Conservation (phyloP, 2,329 filamentous ascomycete genomes). For the Dactylellina haptotyla region DNA sequence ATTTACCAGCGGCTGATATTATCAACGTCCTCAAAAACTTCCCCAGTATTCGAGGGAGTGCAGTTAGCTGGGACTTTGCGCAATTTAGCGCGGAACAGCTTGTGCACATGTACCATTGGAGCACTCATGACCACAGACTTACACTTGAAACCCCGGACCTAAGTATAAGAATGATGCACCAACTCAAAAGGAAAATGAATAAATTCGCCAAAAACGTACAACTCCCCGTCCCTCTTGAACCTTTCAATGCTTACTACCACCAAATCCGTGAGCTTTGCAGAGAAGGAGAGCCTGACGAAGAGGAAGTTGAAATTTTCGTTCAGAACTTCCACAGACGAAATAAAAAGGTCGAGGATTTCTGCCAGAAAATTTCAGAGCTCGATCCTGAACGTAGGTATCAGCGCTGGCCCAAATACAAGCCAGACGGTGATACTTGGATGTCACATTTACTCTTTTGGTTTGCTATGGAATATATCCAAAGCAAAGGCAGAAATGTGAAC, state of each 20-base stretch:
- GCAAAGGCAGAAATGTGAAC: background rate
- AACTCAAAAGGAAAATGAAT: background rate
- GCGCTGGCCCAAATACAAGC: background rate
- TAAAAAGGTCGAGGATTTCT: conserved; percentile 9
- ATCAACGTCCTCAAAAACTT: background rate
- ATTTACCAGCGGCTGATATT: background rate
- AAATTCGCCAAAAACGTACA: background rate
- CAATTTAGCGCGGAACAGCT: conserved; percentile 9
- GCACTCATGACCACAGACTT: background rate
- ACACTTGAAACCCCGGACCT: background rate
- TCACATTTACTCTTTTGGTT: conserved; percentile 23
- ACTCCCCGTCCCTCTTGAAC: background rate
- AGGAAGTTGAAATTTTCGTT: conserved; percentile 1
- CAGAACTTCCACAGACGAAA: background rate
- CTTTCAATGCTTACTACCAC: conserved; percentile 12
- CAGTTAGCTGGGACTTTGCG: background rate
- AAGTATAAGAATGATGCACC: background rate
- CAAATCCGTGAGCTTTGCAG: background rate
- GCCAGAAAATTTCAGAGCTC: background rate
- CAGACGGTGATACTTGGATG: background rate
- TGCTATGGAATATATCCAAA: conserved; percentile 15
- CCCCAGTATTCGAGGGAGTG: background rate
- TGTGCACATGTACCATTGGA: conserved; percentile 4
- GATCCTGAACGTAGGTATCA: background rate
- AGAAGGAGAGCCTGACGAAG: background rate